Evolutionary conservation across 78 protist genomes (phyloP).

Genomic region (Dictyostelium citrinum): DNA sequence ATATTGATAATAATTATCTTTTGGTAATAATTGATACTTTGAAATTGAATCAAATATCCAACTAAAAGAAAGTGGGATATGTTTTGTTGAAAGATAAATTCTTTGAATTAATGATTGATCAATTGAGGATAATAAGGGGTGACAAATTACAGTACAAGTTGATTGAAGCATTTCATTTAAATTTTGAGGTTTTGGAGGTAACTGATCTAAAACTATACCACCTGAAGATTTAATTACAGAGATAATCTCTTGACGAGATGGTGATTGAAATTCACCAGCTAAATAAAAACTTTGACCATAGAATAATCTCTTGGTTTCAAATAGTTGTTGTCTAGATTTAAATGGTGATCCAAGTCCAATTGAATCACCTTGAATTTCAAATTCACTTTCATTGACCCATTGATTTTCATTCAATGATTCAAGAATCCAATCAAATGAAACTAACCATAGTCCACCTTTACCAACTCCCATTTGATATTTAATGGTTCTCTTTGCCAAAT

Average conservation of each 20-base stretch:
- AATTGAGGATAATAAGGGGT: not conserved
- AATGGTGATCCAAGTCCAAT: slow-evolving; percentile 32
- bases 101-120: not conserved
- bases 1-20: slow-evolving; percentile 4
- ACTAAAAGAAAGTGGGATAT: slow-evolving; percentile 13
- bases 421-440: slow-evolving; percentile 56
- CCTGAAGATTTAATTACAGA: slow-evolving; percentile 14
- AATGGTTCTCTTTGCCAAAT: slow-evolving; percentile 26
- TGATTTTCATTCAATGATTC: slow-evolving; percentile 20
- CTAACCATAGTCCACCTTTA: slow-evolving; percentile 31
- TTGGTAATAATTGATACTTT: not conserved
- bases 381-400: slow-evolving; percentile 32
- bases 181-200: slow-evolving; percentile 55
- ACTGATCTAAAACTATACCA: slow-evolving; percentile 1
- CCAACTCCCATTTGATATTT: slow-evolving; percentile 41
- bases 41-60: slow-evolving; percentile 56
- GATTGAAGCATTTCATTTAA: slow-evolving; percentile 30
- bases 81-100: slow-evolving; percentile 42
- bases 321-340: slow-evolving; percentile 24
- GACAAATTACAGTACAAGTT: slow-evolving; percentile 31
- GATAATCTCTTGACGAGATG: slow-evolving; percentile 12
- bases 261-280: slow-evolving; percentile 37
- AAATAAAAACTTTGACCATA: slow-evolving; percentile 40
- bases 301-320: slow-evolving; percentile 25
- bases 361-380: slow-evolving; percentile 40